Evolutionary conservation across 495 filamentous ascomycete genomes (phyloP).

Genomic region (Apiosordaria backusii): DNA sequence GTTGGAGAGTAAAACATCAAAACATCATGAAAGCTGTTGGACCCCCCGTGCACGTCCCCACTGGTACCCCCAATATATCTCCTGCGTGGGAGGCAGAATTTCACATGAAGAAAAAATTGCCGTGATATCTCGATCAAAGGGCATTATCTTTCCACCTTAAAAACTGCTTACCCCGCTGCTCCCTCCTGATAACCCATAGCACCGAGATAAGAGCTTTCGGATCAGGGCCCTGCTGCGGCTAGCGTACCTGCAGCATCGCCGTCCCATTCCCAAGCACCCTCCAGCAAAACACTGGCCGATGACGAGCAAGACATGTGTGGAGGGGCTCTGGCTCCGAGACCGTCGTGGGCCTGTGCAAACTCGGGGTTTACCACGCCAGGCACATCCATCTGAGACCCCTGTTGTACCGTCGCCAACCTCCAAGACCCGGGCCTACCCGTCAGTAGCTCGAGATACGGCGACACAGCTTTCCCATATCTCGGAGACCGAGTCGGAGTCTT

Average conservation of each 20-base stretch:
- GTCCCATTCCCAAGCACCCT: not conserved
- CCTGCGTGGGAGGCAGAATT: not conserved
- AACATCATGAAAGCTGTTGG: not conserved
- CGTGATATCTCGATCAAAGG: not conserved
- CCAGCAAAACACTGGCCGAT: not conserved
- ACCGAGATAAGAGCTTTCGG: slow-evolving; percentile 8
- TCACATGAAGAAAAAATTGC: not conserved
- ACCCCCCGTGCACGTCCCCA: not conserved
- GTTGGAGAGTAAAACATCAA: not conserved
- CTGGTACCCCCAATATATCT: not conserved
- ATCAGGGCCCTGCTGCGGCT: slow-evolving; percentile 10
- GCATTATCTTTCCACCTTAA: not conserved
- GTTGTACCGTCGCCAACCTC: not conserved
- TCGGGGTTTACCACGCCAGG: not conserved
- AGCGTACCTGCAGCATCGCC: slow-evolving; percentile 8
- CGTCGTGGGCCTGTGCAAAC: not conserved
- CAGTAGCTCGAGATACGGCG: not conserved
- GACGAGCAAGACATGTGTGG: not conserved
- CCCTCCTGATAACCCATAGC: not conserved
- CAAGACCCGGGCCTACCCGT: not conserved
- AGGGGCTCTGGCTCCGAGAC: not conserved
- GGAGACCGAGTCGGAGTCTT: not conserved
- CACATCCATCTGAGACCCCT: not conserved
- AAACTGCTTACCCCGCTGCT: no score
- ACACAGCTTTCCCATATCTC: not conserved